Conservation (phyloP, 2,329 filamentous ascomycete genomes). For the Xylariaceae sp. region DNA sequence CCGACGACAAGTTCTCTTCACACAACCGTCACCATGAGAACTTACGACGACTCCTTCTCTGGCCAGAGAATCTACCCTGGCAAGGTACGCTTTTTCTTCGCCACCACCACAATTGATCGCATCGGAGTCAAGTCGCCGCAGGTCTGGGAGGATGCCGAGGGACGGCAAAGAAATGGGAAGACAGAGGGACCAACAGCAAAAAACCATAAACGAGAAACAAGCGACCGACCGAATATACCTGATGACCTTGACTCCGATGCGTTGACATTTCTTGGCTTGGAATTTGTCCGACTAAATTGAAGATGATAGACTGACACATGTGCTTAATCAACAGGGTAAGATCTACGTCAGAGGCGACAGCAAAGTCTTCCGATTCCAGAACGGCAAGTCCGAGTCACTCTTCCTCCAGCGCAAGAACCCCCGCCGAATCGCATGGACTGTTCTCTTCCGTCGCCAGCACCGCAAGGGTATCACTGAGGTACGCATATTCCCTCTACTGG, state of each 20-base stretch:
- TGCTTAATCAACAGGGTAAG: constrained; percentile 67
- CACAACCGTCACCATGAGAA: constrained; percentile 55
- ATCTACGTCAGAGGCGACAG: constrained; percentile 99
- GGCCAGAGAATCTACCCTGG: constrained; percentile 65
- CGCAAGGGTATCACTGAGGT: constrained; percentile 99
- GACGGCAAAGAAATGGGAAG: no score
- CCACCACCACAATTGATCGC: constrained; percentile 22
- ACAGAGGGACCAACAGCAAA: no score
- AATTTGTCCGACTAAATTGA: background rate
- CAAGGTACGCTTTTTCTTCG: constrained; percentile 49
- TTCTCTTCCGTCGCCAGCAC: constrained; percentile 97
- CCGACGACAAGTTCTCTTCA: constrained; percentile 35
- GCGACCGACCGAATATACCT: no score
- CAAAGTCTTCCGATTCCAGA: constrained; percentile 99
- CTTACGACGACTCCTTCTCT: constrained; percentile 64
- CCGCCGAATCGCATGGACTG: constrained; percentile 97
- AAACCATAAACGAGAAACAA: no score
- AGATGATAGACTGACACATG: constrained; percentile 9
- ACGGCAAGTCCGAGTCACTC: constrained; percentile 98
- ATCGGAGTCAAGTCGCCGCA: constrained; percentile 1
- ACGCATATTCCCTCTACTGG: constrained; percentile 40
- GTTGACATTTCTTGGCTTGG: no score
- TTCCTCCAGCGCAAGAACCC: constrained; percentile 99
- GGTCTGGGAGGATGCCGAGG: no score
- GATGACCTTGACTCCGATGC: no score